Base-by-base conservation (phyloP, 2,329 filamentous ascomycete species). In the Colletotrichum sp. region DNA sequence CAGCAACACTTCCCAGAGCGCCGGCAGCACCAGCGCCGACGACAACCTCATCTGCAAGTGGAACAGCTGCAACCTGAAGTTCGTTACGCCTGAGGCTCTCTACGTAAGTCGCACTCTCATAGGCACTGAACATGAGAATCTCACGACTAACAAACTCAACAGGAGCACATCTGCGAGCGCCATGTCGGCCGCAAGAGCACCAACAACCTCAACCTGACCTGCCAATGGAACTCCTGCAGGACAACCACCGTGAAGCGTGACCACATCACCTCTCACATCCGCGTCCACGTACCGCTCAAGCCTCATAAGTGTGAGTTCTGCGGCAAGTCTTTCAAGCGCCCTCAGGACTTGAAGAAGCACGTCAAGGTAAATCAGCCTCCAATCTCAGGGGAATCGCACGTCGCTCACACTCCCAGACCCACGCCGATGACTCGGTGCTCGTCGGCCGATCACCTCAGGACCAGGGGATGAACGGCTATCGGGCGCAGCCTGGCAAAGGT, bases 291-390 rank as follows among this genome's bases (percentile, higher is more conserved):
- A n/a, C 97, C 97, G 1, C 89, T 99, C 77, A 99, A 99, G 90
- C 97, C 97, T 79, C 97, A 99, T 89, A 98, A 98, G 87, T 99
- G 97, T 85, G 96, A 98, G 83, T 98, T 98, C 87, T 99, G 97
- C 83, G 95, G 95, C 83, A 99, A 99, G 89, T 96, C 96, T 2
- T 99, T 99, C 91, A 99, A 99, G 92, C 94, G 97, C 38, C 97
- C 97, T 4, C 97, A 99, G 88, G 97, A 99, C 88, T 86, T 99
- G 81, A 98, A 99, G 92, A 99, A 99, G 89, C 97, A 99, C 84
- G 96, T 98, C 86, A 99, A 98, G 88, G 89, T 91, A 84, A 78
- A 84, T 67, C 13, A 26, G 4, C 12, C 36, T 18, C n/a, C 32
- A 4, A 15, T 5, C 30, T 26, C 58, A 68, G 66, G 77, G 34